phyloP scores from a whole-genome alignment of 202 grass and related monocot genomes.

The Alloteropsis angusta region DNA sequence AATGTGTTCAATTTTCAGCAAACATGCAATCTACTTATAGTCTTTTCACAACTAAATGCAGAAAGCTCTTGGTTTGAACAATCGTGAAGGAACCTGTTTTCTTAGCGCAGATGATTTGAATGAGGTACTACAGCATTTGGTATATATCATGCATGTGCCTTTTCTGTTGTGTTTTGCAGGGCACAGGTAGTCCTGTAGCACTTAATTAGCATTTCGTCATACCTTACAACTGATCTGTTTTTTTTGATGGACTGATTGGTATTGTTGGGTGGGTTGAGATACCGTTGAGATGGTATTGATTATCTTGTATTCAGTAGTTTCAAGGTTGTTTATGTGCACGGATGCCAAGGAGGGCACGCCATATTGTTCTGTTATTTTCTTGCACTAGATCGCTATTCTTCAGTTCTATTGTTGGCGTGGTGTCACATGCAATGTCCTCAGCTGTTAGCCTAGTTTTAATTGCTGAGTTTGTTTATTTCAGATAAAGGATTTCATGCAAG shows the following conservation, averaged over 20 bases:
- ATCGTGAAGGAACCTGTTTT: constrained; percentile 42
- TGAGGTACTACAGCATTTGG: constrained; percentile 47
- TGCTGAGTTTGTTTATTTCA: constrained; percentile 28
- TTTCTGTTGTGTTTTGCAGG: too few species aligned
- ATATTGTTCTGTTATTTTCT: background rate
- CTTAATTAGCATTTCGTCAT: constrained; percentile 4
- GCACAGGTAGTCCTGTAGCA: background rate
- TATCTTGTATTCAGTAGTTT: constrained; percentile 11
- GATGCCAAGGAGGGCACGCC: background rate
- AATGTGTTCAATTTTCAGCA: background rate
- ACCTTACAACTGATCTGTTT: background rate
- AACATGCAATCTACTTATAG: constrained; percentile 42
- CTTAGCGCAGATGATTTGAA: constrained; percentile 84
- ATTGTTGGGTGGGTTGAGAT: constrained; percentile 2
- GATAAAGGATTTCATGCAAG: constrained; percentile 98
- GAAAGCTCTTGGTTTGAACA: constrained; percentile 58
- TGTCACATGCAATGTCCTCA: background rate
- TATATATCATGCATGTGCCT: constrained; percentile 15
- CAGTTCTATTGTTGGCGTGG: background rate
- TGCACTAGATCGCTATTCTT: constrained; percentile 3
- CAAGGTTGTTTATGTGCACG: background rate
- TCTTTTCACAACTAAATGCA: constrained; percentile 34
- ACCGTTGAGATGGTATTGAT: background rate
- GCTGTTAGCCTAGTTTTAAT: background rate
- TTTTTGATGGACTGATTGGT: too few species aligned